These are phyloP conservation scores for Coniochaeta ligniaria DNA, from an alignment of 2,329 filamentous ascomycete species.

Conservation along the genomic window DNA sequence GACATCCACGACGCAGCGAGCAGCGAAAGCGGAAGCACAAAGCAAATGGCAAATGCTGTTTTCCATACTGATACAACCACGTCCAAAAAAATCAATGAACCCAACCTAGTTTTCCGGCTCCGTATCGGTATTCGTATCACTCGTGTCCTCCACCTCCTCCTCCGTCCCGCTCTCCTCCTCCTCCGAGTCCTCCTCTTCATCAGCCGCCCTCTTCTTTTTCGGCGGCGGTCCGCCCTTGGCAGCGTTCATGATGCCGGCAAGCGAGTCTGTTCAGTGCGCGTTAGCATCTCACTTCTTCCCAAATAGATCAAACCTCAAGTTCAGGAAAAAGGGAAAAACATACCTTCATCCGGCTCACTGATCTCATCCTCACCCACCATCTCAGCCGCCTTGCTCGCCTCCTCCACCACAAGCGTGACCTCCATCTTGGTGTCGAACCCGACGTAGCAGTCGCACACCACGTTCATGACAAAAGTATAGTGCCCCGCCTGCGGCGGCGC, in stretches of 20 bases:
- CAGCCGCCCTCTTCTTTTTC: constrained; percentile 46
- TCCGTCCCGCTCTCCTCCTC: constrained; percentile 76
- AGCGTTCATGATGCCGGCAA: constrained; percentile 85
- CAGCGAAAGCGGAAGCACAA: not conserved
- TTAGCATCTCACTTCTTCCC: constrained; percentile 8
- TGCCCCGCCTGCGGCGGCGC: constrained; percentile 86
- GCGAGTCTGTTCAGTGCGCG: constrained; percentile 54
- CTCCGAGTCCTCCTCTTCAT: constrained; percentile 55
- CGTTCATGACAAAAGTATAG: constrained; percentile 91
- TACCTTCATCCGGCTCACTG: constrained; percentile 96
- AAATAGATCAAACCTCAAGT: not conserved
- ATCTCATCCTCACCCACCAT: constrained; percentile 89
- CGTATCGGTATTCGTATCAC: constrained; percentile 62
- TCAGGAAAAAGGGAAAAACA: constrained; percentile 24
- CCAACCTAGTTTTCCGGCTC: constrained; percentile 47
- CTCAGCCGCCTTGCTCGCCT: constrained; percentile 74
- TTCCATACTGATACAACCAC: not conserved
- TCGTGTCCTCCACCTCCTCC: constrained; percentile 59
- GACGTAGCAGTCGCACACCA: constrained; percentile 91
- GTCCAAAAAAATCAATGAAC: not conserved
- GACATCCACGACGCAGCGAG: not conserved
- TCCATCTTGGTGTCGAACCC: constrained; percentile 91
- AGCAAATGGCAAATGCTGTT: not conserved
- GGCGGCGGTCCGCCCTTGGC: constrained; percentile 64
- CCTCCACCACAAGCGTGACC: constrained; percentile 81